Base-by-base conservation (phyloP, 768 basidiomycete species). In the Mrakia gelida region DNA sequence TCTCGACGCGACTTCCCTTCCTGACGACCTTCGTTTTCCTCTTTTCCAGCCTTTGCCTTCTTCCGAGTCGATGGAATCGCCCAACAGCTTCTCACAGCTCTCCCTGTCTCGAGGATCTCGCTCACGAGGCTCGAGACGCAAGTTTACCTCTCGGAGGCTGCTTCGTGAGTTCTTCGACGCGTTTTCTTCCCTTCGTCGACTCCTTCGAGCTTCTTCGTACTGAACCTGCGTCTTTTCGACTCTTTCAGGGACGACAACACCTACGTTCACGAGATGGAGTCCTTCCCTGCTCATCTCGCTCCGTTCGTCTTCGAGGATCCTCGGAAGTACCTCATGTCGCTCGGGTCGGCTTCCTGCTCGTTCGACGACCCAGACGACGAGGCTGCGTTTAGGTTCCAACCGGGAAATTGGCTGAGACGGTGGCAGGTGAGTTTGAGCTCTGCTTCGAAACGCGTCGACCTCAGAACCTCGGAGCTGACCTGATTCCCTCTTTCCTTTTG, bases 11-110 rank as follows among this genome's bases (percentile, higher is more conserved):
- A n/a, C n/a, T 26, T 6, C 45, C 45, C 32, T 21, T 54, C 21
- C 61, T 45, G 10, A 62, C 71, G 34, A 56, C 7, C 28, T 65
- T 32, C 21, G n/a, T 23, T 2, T 34, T 43, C n/a, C 26, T 16
- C 34, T 41, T 18, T n/a, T 10, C 62, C 78, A 83, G 86, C 86
- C 0, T 84, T 86, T 76, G 85, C 86, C 8, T 87, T 87, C 82
- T 87, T 86, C 82, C 82, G 86, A 26, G 80, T 87, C 73, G 85
- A 85, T 4, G 85, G 86, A 32, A 83, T 87, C 16, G 86, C 84
- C 0, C 81, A 85, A 75, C 86, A 86, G 81, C 83, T 86, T 3
- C 82, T 86, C 5, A 81, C 84, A 2, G 84, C 85, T 0, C 81
- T 87, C 6, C 86, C 86, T 23, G 82, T 83, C 21, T 84, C 85